A percentile compares a stretch with the other conserved stretches of the same genome.
phyloP scores from a whole-genome alignment of 73 alveolate genomes.

The Tetrahymena malaccensis region DNA sequence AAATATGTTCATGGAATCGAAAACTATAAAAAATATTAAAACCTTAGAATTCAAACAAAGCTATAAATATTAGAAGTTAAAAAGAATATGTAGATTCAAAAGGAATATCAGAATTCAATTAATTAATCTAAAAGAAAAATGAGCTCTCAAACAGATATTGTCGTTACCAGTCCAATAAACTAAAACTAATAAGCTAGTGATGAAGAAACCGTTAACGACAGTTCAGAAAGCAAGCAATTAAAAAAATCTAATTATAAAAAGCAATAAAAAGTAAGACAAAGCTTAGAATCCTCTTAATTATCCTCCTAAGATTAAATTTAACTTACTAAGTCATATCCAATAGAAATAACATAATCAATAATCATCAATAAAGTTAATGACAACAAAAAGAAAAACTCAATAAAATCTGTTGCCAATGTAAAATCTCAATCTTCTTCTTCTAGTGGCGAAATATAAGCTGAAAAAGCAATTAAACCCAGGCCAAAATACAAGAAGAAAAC shows the following conservation, averaged over 20 bases:
- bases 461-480: neutral
- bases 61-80: neutral
- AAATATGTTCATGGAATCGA: neutral
- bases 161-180: neutral
- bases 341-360: neutral
- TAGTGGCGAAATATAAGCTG: neutral
- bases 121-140: neutral
- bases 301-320: neutral
- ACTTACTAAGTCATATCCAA: neutral
- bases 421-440: neutral
- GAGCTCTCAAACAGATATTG: neutral
- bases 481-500: neutral
- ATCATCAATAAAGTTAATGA: neutral
- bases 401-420: neutral
- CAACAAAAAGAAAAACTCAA: neutral
- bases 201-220: neutral
- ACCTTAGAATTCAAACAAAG: neutral
- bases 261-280: neutral
- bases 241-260: neutral
- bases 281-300: neutral
- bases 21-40: neutral
- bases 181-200: neutral
- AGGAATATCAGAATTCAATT: neutral
- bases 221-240: neutral
- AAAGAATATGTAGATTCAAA: neutral